A percentile compares a stretch with the other conserved stretches of the same genome.
Evolutionary conservation across 139 green algal species (phyloP).

Genomic region (Penium margaritaceum): DNA sequence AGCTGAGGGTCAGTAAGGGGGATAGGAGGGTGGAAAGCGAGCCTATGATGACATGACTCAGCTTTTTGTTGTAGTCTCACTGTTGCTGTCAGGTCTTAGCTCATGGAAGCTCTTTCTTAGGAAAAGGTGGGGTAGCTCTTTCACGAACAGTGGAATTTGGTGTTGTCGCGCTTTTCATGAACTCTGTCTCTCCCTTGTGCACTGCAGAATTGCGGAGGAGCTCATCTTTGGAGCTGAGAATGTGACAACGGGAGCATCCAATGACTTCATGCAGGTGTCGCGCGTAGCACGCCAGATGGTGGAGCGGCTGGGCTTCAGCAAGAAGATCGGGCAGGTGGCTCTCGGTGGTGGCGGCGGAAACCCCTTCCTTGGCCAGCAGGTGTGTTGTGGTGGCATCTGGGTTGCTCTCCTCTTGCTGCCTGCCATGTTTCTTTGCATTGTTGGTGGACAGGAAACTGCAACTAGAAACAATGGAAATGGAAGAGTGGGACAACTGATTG

Average conservation of each 20-base stretch:
- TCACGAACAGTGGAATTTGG: neutral
- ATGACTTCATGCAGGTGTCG: slow-evolving; percentile 80
- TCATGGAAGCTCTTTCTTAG: too few relatives aligned
- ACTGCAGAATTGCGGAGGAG: slow-evolving; percentile 87
- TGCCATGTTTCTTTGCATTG: too few relatives aligned
- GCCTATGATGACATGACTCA: too few relatives aligned
- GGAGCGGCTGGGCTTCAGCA: slow-evolving; percentile 79
- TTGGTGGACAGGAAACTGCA: neutral
- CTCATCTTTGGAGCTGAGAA: slow-evolving; percentile 94
- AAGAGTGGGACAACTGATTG: neutral
- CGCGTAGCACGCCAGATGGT: slow-evolving; percentile 82
- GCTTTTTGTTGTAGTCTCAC: too few relatives aligned
- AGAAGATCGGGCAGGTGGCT: slow-evolving; percentile 82
- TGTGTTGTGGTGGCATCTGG: too few relatives aligned
- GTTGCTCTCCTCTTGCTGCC: too few relatives aligned
- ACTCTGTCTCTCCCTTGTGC: too few relatives aligned
- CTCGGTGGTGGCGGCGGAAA: slow-evolving; percentile 60
- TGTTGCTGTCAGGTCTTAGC: too few relatives aligned
- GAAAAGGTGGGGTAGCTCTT: too few relatives aligned
- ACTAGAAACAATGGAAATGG: neutral
- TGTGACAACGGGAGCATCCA: slow-evolving; percentile 85
- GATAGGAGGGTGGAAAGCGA: too few relatives aligned
- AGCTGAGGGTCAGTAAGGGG: too few relatives aligned
- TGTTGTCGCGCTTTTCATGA: too few relatives aligned
- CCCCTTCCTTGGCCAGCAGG: slow-evolving; percentile 72